These are phyloP conservation scores for Aeschynomene evenia DNA, from an alignment of 306 rosid species.

Conservation along the genomic window DNA sequence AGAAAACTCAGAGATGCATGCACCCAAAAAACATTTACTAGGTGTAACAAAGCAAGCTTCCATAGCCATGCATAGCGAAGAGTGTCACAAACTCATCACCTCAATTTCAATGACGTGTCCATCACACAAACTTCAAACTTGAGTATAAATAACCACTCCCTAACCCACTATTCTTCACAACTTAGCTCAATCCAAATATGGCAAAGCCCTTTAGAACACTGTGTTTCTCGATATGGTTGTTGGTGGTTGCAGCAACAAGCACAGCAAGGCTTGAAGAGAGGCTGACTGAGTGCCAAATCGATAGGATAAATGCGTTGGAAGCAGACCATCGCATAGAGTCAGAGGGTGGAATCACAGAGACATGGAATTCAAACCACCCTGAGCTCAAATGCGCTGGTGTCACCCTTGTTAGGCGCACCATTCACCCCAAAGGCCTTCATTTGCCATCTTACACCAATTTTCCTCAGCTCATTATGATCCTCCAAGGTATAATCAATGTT, in stretches of 20 bases:
- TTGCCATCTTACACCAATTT: constrained; percentile 30
- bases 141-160: constrained; percentile 22
- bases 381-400: constrained; percentile 36
- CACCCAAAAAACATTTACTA: constrained; percentile 14
- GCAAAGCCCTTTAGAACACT: constrained; percentile 18
- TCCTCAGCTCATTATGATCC: constrained; percentile 14
- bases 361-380: constrained; percentile 31
- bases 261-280: constrained; percentile 7
- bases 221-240: no score
- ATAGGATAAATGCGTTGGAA: constrained; percentile 24
- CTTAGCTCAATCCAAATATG: constrained; percentile 26
- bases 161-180: neutral
- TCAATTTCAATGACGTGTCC: constrained; percentile 35
- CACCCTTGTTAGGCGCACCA: constrained; percentile 23
- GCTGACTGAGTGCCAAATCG: constrained; percentile 28
- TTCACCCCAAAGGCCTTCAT: constrained; percentile 26
- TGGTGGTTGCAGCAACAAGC: no score
- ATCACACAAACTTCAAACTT: neutral
- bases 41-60: constrained; percentile 37
- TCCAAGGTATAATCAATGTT: constrained; percentile 14
- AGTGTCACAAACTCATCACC: constrained; percentile 35
- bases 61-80: constrained; percentile 48
- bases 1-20: no score
- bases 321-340: constrained; percentile 33
- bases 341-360: constrained; percentile 34